A percentile compares a stretch with the other conserved stretches of the same genome.
phyloP scores from a whole-genome alignment of 805 yeast genomes.

The Candida maesae region DNA sequence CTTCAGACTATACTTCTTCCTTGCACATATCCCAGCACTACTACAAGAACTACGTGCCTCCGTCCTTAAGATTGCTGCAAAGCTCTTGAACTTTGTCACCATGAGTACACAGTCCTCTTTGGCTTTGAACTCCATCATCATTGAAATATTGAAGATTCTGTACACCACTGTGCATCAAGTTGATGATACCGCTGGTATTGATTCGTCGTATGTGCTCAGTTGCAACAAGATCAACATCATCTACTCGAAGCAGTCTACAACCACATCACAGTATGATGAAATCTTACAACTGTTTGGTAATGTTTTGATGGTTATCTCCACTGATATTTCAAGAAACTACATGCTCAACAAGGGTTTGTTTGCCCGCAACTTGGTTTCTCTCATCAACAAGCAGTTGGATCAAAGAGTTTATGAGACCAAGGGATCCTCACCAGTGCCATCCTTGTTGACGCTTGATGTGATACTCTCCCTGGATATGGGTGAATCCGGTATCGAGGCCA shows the following conservation, averaged over 20 bases:
- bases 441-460: slow-evolving; percentile 17
- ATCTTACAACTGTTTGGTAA: slow-evolving; percentile 27
- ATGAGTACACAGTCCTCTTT: slow-evolving; percentile 19
- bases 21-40: slow-evolving; percentile 17
- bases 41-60: slow-evolving; percentile 13
- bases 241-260: slow-evolving; percentile 15
- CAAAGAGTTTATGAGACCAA: neutral
- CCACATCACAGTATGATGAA: slow-evolving; percentile 23
- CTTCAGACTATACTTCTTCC: slow-evolving; percentile 24
- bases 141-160: slow-evolving; percentile 27
- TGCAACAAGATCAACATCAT: slow-evolving; percentile 26
- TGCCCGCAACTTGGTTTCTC: slow-evolving; percentile 19
- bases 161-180: slow-evolving; percentile 25
- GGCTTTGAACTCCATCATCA: slow-evolving; percentile 23
- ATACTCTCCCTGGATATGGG: slow-evolving; percentile 32
- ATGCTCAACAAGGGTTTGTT: slow-evolving; percentile 27
- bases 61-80: slow-evolving; percentile 21
- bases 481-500: slow-evolving; percentile 24
- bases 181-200: slow-evolving; percentile 24
- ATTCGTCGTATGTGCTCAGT: slow-evolving; percentile 26
- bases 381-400: slow-evolving; percentile 16
- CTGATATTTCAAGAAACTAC: slow-evolving; percentile 22
- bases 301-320: slow-evolving; percentile 23
- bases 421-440: slow-evolving; percentile 14
- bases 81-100: slow-evolving; percentile 25